Evolutionary conservation across 768 basidiomycete species (phyloP).

Genomic region (Mycena belliarum): DNA sequence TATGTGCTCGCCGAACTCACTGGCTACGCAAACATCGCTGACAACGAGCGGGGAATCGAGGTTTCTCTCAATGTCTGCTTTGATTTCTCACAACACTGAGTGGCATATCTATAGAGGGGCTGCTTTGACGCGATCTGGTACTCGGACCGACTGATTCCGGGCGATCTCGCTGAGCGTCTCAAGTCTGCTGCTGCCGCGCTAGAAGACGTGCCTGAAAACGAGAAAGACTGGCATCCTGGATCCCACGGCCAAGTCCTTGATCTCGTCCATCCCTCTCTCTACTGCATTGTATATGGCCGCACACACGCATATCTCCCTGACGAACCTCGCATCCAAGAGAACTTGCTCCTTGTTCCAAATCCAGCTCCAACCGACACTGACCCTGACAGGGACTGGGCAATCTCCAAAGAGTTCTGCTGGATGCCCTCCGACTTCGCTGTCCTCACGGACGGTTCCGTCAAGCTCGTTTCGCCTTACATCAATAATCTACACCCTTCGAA

Average conservation of each 20-base stretch:
- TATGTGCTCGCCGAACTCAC: not conserved
- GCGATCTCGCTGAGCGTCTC: not conserved
- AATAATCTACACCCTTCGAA: slow-evolving; percentile 1
- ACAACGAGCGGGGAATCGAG: not conserved
- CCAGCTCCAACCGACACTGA: not conserved
- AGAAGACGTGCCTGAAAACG: no score
- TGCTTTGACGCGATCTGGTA: slow-evolving; percentile 18
- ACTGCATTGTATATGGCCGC: slow-evolving; percentile 26
- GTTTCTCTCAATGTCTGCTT: not conserved
- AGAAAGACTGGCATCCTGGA: slow-evolving; percentile 30
- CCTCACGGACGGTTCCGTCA: not conserved
- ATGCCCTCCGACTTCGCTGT: slow-evolving; percentile 6
- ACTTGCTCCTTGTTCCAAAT: not conserved
- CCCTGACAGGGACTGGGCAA: not conserved
- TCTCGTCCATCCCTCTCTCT: slow-evolving; percentile 9
- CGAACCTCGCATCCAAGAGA: not conserved
- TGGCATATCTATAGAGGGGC: not conserved
- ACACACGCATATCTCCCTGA: slow-evolving; percentile 6
- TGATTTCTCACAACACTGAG: not conserved
- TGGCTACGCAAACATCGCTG: not conserved
- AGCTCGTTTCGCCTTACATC: slow-evolving; percentile 7
- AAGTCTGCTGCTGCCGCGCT: slow-evolving; percentile 9
- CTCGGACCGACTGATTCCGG: slow-evolving; percentile 22
- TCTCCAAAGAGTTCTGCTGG: slow-evolving; percentile 2
- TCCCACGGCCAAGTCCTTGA: slow-evolving; percentile 27